Percentiles rank a stretch among this genome's conserved stretches.
Evolutionary conservation across 805 yeast genomes (phyloP).

Genomic region (Candida krabiensis): DNA sequence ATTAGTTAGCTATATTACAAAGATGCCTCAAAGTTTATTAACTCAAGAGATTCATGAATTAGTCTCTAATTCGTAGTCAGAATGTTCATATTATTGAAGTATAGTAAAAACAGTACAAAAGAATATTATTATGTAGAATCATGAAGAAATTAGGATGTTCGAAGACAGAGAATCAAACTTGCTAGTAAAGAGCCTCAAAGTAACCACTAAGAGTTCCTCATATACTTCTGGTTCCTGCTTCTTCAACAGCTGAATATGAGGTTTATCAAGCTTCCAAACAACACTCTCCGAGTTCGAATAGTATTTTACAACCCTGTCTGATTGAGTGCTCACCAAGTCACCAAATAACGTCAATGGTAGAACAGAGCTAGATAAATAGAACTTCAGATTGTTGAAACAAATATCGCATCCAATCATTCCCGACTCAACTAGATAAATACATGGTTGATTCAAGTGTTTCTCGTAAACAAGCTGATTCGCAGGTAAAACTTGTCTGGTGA

Average conservation of each 20-base stretch:
- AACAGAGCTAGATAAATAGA: slow-evolving; percentile 36
- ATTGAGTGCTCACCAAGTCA: slow-evolving; percentile 43
- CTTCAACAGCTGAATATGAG: slow-evolving; percentile 45
- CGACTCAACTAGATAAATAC: slow-evolving; percentile 54
- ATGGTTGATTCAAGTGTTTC: slow-evolving; percentile 44
- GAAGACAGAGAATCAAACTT: slow-evolving; percentile 76
- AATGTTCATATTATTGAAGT: no score
- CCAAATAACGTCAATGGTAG: slow-evolving; percentile 79
- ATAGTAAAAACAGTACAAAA: no score
- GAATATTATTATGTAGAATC: no score
- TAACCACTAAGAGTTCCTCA: slow-evolving; percentile 62
- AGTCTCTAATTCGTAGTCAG: no score
- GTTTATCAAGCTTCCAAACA: slow-evolving; percentile 64
- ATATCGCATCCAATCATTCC: slow-evolving; percentile 51
- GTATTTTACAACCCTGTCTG: slow-evolving; percentile 42
- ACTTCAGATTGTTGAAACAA: slow-evolving; percentile 37
- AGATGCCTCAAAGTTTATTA: no score
- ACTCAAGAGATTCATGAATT: no score
- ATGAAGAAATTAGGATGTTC: slow-evolving; percentile 56
- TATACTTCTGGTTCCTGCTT: slow-evolving; percentile 52
- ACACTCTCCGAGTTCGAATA: slow-evolving; percentile 48
- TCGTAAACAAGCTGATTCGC: slow-evolving; percentile 46
- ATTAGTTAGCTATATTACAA: no score
- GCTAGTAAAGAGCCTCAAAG: slow-evolving; percentile 62
- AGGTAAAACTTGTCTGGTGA: slow-evolving; percentile 36